Conservation (phyloP, 2,329 filamentous ascomycete species). For the Pestalotiopsis fici region DNA sequence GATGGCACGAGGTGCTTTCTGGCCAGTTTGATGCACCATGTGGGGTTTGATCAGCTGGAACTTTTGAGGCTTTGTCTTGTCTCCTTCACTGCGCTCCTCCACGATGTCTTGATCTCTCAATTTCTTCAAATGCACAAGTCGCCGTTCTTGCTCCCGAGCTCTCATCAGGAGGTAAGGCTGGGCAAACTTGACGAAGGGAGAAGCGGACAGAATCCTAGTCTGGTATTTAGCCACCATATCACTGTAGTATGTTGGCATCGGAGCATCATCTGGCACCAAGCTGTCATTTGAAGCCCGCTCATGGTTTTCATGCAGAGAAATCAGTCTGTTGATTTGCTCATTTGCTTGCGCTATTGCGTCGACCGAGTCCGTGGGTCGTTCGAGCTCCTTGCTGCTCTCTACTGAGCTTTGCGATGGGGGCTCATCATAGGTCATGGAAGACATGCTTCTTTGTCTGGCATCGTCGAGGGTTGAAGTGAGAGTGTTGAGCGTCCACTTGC, state of each 20-base stretch:
- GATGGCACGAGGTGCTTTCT: slow-evolving; percentile 80
- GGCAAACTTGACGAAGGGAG: slow-evolving; percentile 93
- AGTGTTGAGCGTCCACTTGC: slow-evolving; percentile 33
- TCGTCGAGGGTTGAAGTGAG: slow-evolving; percentile 14
- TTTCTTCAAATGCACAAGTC: slow-evolving; percentile 78
- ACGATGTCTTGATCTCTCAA: slow-evolving; percentile 75
- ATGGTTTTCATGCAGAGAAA: slow-evolving; percentile 46
- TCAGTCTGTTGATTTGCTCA: slow-evolving; percentile 24
- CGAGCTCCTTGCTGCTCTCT: slow-evolving; percentile 19
- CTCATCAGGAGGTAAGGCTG: slow-evolving; percentile 92
- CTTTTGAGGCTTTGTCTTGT: slow-evolving; percentile 66
- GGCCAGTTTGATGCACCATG: slow-evolving; percentile 86
- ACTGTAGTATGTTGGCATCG: slow-evolving; percentile 90
- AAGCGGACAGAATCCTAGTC: slow-evolving; percentile 90
- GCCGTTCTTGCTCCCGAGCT: slow-evolving; percentile 85
- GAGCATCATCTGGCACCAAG: slow-evolving; percentile 74
- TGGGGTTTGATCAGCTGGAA: slow-evolving; percentile 93
- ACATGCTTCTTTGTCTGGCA: slow-evolving; percentile 19
- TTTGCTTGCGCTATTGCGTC: slow-evolving; percentile 15
- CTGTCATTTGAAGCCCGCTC: slow-evolving; percentile 47
- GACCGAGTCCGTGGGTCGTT: slow-evolving; percentile 16
- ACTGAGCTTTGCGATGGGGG: slow-evolving; percentile 16
- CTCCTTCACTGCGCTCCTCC: slow-evolving; percentile 57
- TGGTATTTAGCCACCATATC: slow-evolving; percentile 93
- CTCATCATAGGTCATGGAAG: slow-evolving; percentile 20